phyloP scores from a whole-genome alignment of 768 basidiomycete species.

The Macrolepiota albuminosa region DNA sequence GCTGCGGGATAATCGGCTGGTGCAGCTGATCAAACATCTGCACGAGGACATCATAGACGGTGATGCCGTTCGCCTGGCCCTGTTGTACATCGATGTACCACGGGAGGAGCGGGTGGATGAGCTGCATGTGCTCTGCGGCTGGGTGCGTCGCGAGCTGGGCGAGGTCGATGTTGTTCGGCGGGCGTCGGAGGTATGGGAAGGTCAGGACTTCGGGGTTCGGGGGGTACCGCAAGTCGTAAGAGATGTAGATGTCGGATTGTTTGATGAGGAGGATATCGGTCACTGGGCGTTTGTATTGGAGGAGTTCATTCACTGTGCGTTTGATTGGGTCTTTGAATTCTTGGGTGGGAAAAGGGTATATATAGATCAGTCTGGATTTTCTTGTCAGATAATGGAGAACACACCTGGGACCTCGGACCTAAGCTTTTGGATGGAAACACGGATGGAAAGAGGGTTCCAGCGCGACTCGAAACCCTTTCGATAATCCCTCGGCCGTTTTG shows the following conservation, averaged over 20 bases:
- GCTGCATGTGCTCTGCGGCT: slow-evolving; percentile 17
- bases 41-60: not conserved
- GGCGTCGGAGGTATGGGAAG: not conserved
- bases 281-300: not conserved
- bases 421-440: not conserved
- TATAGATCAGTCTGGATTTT: no score
- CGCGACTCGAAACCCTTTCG: not conserved
- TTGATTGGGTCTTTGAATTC: not conserved
- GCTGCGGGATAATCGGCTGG: slow-evolving; percentile 31
- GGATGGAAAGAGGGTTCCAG: not conserved
- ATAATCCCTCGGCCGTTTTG: not conserved
- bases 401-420: not conserved
- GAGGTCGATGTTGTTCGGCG: slow-evolving; percentile 41
- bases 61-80: not conserved
- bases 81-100: not conserved
- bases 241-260: not conserved
- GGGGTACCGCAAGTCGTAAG: not conserved
- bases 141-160: slow-evolving; percentile 41
- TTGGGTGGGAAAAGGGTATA: not conserved
- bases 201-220: accelerated
- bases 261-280: not conserved
- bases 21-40: not conserved
- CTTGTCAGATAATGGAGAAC: no score
- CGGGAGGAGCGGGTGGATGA: not conserved
- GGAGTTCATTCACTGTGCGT: not conserved